phyloP scores from a whole-genome alignment of 75 land plant species.

The Larix kaempferi region DNA sequence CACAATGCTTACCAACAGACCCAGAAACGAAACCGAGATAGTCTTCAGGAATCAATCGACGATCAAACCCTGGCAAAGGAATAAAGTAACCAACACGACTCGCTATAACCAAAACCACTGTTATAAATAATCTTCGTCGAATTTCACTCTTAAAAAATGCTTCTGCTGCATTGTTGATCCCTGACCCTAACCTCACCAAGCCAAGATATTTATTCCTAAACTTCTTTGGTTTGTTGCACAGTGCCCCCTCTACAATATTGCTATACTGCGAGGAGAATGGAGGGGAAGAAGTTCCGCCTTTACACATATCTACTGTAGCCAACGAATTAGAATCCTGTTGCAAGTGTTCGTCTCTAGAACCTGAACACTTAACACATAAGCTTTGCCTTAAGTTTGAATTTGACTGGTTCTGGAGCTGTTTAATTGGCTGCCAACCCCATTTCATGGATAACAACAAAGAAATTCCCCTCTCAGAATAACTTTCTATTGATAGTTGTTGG shows the following conservation, averaged over 20 bases:
- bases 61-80: conserved; percentile 95
- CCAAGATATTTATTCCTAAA: conserved; percentile 70
- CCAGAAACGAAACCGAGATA: conserved; percentile 82
- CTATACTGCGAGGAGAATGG: background rate
- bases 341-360: conserved; percentile 1
- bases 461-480: background rate
- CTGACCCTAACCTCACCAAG: conserved; percentile 73
- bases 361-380: background rate
- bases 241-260: background rate
- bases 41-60: conserved; percentile 72
- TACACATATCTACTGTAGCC: background rate
- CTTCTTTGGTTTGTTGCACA: conserved; percentile 13
- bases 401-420: background rate
- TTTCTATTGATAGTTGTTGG: conserved; percentile 1
- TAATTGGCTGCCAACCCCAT: background rate
- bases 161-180: conserved; percentile 69
- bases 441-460: background rate
- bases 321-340: background rate
- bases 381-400: background rate
- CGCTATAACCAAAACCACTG: conserved; percentile 61
- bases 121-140: conserved; percentile 76
- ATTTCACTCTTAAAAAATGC: conserved; percentile 96
- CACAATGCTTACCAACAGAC: conserved; percentile 53
- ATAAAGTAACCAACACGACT: conserved; percentile 89
- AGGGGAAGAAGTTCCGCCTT: background rate